Percentiles rank a stretch among this genome's conserved stretches.
Evolutionary conservation across 352 stramenopile genomes (phyloP).

Genomic region (Globisporangium paroecandrum): DNA sequence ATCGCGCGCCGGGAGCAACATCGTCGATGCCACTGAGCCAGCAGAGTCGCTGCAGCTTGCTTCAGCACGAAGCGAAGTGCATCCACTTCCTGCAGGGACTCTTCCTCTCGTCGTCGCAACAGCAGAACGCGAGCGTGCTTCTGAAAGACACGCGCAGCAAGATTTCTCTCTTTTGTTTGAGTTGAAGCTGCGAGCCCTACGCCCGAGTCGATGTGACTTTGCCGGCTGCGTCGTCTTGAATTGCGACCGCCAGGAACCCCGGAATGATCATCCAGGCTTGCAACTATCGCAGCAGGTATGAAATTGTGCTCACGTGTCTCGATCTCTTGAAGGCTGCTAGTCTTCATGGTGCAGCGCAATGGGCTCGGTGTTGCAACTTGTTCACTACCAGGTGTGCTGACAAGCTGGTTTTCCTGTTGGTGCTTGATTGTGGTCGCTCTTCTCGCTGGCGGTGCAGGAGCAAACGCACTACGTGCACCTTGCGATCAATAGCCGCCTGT

Average conservation of each 20-base stretch:
- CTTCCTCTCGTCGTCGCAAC: slow-evolving; percentile 21
- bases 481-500: neutral
- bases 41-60: neutral
- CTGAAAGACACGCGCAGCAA: slow-evolving; percentile 23
- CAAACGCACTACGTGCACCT: neutral
- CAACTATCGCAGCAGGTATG: too few species aligned
- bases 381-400: neutral
- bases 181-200: neutral
- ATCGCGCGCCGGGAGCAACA: slow-evolving; percentile 19
- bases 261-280: neutral
- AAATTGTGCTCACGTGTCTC: too few species aligned
- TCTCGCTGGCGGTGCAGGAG: neutral
- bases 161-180: slow-evolving; percentile 11
- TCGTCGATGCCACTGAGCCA: slow-evolving; percentile 4
- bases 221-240: neutral
- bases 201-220: too few species aligned
- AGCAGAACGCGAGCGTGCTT: slow-evolving; percentile 25
- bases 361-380: neutral
- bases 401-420: neutral
- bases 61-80: slow-evolving; percentile 13
- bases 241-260: neutral
- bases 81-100: slow-evolving; percentile 8
- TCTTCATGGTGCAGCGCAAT: neutral
- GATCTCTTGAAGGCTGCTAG: too few species aligned
- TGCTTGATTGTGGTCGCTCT: neutral